Evolutionary conservation across 1,139 yeast species (phyloP).

Genomic region (Starmera stellimalicola): DNA sequence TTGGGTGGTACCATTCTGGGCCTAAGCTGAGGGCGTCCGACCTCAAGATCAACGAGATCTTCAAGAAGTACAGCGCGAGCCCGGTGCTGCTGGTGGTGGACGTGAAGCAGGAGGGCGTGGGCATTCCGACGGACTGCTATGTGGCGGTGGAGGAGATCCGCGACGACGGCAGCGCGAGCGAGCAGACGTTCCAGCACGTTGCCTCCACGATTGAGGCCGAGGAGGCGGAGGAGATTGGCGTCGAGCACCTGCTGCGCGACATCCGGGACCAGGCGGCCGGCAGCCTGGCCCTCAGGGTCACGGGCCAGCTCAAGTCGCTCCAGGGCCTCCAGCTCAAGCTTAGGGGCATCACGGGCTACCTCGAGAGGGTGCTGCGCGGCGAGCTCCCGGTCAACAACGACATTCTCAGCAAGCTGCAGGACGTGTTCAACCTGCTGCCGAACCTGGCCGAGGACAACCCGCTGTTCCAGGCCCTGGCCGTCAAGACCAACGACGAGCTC

Average conservation of each 20-base stretch:
- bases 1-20: slow-evolving; percentile 99
- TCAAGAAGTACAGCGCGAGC: slow-evolving; percentile 73
- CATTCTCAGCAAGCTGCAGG: slow-evolving; percentile 87
- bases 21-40: slow-evolving; percentile 87
- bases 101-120: slow-evolving; percentile 72
- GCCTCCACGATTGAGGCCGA: slow-evolving; percentile 94
- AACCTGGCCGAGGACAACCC: slow-evolving; percentile 47
- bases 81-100: slow-evolving; percentile 89
- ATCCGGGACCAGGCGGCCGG: slow-evolving; percentile 97
- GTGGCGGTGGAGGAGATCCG: slow-evolving; percentile 91
- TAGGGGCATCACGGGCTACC: slow-evolving; percentile 67
- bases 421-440: slow-evolving; percentile 87
- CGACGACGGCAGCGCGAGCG: slow-evolving; percentile 93
- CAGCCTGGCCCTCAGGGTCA: slow-evolving; percentile 72
- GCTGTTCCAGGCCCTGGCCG: slow-evolving; percentile 72
- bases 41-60: slow-evolving; percentile 79
- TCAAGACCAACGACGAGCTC: slow-evolving; percentile 90
- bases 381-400: slow-evolving; percentile 82
- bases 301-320: slow-evolving; percentile 82
- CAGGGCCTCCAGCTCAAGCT: slow-evolving; percentile 80
- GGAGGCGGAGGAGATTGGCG: slow-evolving; percentile 99
- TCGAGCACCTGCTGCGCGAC: slow-evolving; percentile 89
- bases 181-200: slow-evolving; percentile 85
- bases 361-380: slow-evolving; percentile 63
- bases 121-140: slow-evolving; percentile 94